Percentiles rank a stretch among this genome's conserved stretches.
Conservation (phyloP, 306 rosid genomes). For the Cucurbita maxima region DNA sequence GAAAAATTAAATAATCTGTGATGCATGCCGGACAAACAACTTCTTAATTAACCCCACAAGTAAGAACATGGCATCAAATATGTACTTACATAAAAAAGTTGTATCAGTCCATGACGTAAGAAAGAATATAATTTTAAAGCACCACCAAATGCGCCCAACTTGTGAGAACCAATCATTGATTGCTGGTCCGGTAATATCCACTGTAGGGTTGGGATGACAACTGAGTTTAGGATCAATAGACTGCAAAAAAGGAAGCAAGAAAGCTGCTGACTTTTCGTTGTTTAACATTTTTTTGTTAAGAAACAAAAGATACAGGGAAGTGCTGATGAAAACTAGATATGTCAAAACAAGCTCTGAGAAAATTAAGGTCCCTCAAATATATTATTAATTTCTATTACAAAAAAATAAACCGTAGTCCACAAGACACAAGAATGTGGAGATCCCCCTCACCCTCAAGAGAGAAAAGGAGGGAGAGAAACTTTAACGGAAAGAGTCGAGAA, state of each 20-base stretch:
- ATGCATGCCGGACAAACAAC: background rate
- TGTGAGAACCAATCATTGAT: conserved; percentile 30
- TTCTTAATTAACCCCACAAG: background rate
- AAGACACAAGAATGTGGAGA: background rate
- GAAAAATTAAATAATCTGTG: background rate
- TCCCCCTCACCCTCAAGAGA: background rate
- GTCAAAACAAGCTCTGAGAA: background rate
- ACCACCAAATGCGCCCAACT: conserved; percentile 26
- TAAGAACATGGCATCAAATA: background rate
- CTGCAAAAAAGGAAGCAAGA: conserved; percentile 33
- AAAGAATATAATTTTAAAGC: conserved; percentile 45
- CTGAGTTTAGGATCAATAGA: conserved; percentile 46
- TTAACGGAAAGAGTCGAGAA: background rate
- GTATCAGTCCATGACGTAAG: conserved; percentile 50
- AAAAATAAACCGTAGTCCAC: background rate
- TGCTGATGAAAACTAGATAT: background rate
- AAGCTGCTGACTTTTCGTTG: background rate
- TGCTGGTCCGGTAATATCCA: conserved; percentile 71
- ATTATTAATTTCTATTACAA: background rate
- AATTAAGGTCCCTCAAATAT: background rate
- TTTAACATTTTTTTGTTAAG: background rate
- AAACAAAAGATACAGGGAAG: background rate
- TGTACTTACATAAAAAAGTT: conserved; percentile 70
- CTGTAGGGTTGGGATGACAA: conserved; percentile 51
- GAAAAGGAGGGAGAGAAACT: background rate